These are phyloP conservation scores for Aspergillus sp. DNA, from an alignment of 2,329 filamentous ascomycete genomes.

Conservation along the genomic window DNA sequence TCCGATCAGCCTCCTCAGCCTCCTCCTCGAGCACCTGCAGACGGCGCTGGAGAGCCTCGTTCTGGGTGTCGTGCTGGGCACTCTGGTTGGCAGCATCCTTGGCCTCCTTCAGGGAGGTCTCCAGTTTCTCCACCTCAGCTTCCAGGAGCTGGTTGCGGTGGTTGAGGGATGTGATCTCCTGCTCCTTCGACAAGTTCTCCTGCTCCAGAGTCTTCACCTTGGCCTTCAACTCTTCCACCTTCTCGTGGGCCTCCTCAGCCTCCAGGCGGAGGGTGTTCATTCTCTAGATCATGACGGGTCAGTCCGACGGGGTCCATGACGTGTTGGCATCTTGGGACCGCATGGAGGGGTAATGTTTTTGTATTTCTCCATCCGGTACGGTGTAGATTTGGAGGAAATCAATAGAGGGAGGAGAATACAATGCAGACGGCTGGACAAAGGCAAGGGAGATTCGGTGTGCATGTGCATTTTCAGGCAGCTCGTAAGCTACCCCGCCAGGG, in stretches of 20 bases:
- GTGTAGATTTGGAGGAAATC: neutral
- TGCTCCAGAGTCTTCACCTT: constrained; percentile 91
- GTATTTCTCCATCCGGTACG: neutral
- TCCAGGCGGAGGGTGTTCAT: constrained; percentile 93
- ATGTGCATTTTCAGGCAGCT: constrained; percentile 25
- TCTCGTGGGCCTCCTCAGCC: constrained; percentile 77
- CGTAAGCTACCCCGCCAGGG: constrained; percentile 40
- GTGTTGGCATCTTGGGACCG: neutral
- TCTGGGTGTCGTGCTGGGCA: constrained; percentile 78
- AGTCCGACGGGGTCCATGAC: constrained; percentile 16
- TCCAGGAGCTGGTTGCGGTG: constrained; percentile 95
- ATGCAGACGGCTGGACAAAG: neutral
- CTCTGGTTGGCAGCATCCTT: constrained; percentile 85
- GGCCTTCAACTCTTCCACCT: constrained; percentile 81
- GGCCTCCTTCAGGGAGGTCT: constrained; percentile 75
- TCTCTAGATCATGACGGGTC: constrained; percentile 58
- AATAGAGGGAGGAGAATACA: neutral
- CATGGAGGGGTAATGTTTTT: neutral
- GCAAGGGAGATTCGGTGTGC: constrained; percentile 15
- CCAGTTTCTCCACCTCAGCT: constrained; percentile 87
- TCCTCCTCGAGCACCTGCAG: constrained; percentile 97
- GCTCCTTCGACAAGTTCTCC: constrained; percentile 94
- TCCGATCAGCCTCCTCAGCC: constrained; percentile 94
- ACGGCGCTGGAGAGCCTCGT: constrained; percentile 86
- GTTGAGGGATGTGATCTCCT: constrained; percentile 92